Evolutionary conservation across 2,329 filamentous ascomycete genomes (phyloP).

Genomic region (Cercospora berteroae): DNA sequence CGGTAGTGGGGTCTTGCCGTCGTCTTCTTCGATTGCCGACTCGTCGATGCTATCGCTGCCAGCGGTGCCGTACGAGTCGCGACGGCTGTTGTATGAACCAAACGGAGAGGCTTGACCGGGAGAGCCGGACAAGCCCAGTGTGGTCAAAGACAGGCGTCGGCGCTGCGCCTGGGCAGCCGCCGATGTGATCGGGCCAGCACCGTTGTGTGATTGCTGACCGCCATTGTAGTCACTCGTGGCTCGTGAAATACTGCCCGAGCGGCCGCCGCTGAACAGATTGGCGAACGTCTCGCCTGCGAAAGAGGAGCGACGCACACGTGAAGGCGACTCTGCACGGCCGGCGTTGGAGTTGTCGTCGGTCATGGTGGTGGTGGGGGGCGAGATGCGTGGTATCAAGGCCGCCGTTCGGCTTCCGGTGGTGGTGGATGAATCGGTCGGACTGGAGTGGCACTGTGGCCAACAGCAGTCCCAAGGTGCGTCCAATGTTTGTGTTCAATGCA

Average conservation of each 20-base stretch:
- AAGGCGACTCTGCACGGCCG: conserved; percentile 11
- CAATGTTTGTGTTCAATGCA: not conserved
- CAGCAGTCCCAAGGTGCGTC: conserved; percentile 12
- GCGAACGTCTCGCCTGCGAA: conserved; percentile 51
- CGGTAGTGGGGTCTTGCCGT: conserved; percentile 26
- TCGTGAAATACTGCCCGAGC: conserved; percentile 25
- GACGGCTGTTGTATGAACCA: conserved; percentile 44
- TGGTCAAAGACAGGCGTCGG: conserved; percentile 51
- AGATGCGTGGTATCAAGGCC: not conserved
- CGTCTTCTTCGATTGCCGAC: conserved; percentile 54
- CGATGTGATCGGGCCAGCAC: conserved; percentile 47
- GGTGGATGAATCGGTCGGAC: not conserved
- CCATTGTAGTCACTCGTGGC: conserved; percentile 36
- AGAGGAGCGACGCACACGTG: conserved; percentile 46
- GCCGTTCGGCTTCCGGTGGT: not conserved
- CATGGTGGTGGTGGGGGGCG: conserved; percentile 15
- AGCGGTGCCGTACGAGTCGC: conserved; percentile 45
- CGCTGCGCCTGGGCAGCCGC: conserved; percentile 52
- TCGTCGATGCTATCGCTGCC: conserved; percentile 47
- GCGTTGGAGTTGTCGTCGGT: conserved; percentile 21
- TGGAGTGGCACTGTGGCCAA: conserved; percentile 16
- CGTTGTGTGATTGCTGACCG: conserved; percentile 32
- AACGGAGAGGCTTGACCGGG: conserved; percentile 45
- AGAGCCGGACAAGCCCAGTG: conserved; percentile 48
- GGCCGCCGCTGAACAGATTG: conserved; percentile 47